A percentile compares a stretch with the other conserved stretches of the same genome.
phyloP scores from a whole-genome alignment of 805 yeast species.

The Geotrichum ghanense region DNA sequence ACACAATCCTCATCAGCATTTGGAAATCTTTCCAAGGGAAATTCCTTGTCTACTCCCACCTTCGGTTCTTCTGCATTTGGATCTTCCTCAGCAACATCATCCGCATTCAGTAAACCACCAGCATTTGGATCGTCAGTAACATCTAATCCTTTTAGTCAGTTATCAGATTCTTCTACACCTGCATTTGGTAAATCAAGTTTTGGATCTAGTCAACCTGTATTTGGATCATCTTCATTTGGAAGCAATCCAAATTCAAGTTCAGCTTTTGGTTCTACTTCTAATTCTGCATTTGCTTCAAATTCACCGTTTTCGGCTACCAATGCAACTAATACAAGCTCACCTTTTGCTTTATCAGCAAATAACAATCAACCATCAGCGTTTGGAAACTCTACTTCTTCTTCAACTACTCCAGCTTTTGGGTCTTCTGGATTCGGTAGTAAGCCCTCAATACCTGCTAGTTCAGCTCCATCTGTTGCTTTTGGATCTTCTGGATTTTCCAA shows the following conservation, averaged over 20 bases:
- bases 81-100: not conserved
- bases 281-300: not conserved
- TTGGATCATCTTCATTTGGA: not conserved
- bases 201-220: not conserved
- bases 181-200: not conserved
- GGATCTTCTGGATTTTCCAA: not conserved
- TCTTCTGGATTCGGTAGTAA: not conserved
- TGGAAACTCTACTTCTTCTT: not conserved
- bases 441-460: not conserved
- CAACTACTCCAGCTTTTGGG: not conserved
- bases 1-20: constrained; percentile 1
- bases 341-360: too few relatives aligned
- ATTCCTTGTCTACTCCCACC: too few relatives aligned
- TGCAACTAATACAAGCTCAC: not conserved
- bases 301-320: too few relatives aligned
- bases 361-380: too few relatives aligned
- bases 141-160: not conserved
- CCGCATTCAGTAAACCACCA: not conserved
- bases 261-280: not conserved
- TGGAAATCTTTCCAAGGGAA: not conserved
- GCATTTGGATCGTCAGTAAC: not conserved
- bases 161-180: not conserved
- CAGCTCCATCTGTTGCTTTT: not conserved
- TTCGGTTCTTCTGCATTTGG: not conserved
- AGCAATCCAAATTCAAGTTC: not conserved